A percentile compares a stretch with the other conserved stretches of the same genome.
Conservation (phyloP, 2,329 filamentous ascomycete genomes). For the Zymoseptoria pseudotritici region DNA sequence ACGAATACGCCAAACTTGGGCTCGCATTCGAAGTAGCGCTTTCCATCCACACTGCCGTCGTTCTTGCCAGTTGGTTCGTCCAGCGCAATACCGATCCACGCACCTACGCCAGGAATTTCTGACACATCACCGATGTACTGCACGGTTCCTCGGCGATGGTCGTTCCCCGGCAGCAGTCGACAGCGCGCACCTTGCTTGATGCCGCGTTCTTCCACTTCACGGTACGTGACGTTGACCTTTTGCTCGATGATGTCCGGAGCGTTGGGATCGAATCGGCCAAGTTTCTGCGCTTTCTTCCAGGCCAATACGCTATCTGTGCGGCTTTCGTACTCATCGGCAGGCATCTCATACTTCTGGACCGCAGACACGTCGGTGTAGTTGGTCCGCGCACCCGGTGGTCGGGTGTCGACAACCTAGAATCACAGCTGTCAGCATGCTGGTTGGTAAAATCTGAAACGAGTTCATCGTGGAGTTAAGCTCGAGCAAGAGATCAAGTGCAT, state of each 20-base stretch:
- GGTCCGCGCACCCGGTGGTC: slow-evolving; percentile 64
- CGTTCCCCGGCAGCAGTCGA: slow-evolving; percentile 51
- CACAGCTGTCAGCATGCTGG: background rate
- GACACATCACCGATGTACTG: slow-evolving; percentile 66
- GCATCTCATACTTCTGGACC: slow-evolving; percentile 86
- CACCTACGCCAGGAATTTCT: slow-evolving; percentile 56
- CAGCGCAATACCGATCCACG: slow-evolving; percentile 65
- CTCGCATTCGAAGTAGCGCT: slow-evolving; percentile 62
- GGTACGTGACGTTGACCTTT: slow-evolving; percentile 59
- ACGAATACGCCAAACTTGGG: slow-evolving; percentile 73
- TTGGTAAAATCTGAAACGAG: background rate
- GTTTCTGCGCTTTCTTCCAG: slow-evolving; percentile 90
- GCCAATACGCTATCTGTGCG: slow-evolving; percentile 83
- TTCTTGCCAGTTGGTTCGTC: slow-evolving; percentile 80
- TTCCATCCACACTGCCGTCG: slow-evolving; percentile 61
- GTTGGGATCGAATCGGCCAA: slow-evolving; percentile 91
- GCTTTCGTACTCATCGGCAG: slow-evolving; percentile 75
- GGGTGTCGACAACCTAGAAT: slow-evolving; percentile 66
- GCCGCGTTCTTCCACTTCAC: slow-evolving; percentile 60
- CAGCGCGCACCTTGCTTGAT: slow-evolving; percentile 38
- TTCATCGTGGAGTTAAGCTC: background rate
- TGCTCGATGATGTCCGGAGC: slow-evolving; percentile 67
- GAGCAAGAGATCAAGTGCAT: background rate
- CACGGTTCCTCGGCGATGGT: slow-evolving; percentile 61
- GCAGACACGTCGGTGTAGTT: slow-evolving; percentile 75